Evolutionary conservation across 2,329 filamentous ascomycete species (phyloP), one percentile per base, ranked within the genome.

Genomic region (Aspergillus intermedius): DNA sequence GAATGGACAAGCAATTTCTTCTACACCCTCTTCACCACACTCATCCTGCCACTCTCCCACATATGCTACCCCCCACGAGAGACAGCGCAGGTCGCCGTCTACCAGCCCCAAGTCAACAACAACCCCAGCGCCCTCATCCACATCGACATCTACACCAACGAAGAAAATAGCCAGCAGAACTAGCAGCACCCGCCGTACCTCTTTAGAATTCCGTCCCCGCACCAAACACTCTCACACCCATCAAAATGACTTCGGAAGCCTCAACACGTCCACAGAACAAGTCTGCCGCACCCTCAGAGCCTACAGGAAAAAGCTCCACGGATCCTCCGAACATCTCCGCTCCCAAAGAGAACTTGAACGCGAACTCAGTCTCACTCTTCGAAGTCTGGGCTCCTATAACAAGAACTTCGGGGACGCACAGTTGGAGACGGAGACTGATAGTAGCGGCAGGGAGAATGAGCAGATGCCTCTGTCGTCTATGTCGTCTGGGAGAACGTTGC

Each of bases 231-330:
- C 60, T 7, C 60, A 51, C 7, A 54, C 60, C 7, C 60, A 51
- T 8, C 62, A 59, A 8, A 69, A 60, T 45, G 73, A 77, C 22
- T 73, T 74, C 51, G 74, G 75, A 22, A 74, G 71, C 32, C 54
- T 80, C 9, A 71, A 74, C 8, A 69, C 70, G 53, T 76, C 76
- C 2, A 83, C 79, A 0, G 80, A 83, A 50, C 77, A 79, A 48
- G 67, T 83, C 1, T 79, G 77, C 58, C 75, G 78, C 34, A 78
- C 76, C 5, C 66, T 84, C 3, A 74, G 76, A 42, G 74, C 76
- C 0, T 84, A 82, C 57, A 72, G 80, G 15, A 82, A 81, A 60
- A 80, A 80, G 50, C 70, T 83, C 2, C 70, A 73, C 15, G 70
- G 70, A 5, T 73, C 72, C 23, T 70, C 63, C 1, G 76, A 80